Evolutionary conservation across 345 rosid species (phyloP).

Genomic region (Toxicodendron radicans): DNA sequence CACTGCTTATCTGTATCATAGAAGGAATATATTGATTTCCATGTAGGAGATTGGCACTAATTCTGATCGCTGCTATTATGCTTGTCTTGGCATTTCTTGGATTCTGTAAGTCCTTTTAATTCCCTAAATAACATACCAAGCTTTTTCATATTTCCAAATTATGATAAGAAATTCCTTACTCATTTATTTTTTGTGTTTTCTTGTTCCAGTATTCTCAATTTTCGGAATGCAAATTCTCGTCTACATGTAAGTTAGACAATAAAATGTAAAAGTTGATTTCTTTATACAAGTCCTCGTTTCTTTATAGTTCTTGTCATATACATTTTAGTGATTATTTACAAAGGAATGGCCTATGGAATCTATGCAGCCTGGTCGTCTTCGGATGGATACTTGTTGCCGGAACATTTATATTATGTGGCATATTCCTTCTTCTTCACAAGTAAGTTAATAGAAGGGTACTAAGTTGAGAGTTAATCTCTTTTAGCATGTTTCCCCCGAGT

Average conservation of each 20-base stretch:
- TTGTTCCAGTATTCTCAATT: constrained; percentile 64
- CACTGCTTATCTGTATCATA: neutral
- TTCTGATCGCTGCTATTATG: constrained; percentile 68
- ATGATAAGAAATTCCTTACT: neutral
- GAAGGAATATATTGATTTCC: constrained; percentile 12
- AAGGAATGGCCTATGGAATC: constrained; percentile 5
- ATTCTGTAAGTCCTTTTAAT: constrained; percentile 53
- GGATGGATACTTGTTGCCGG: constrained; percentile 96
- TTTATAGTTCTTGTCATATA: neutral
- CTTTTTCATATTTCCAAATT: neutral
- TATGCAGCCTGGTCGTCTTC: constrained; percentile 68
- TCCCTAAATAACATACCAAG: neutral
- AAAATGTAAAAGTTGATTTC: neutral
- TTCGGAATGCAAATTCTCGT: constrained; percentile 77
- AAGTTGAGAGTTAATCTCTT: neutral
- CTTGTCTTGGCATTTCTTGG: constrained; percentile 78
- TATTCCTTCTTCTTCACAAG: constrained; percentile 90
- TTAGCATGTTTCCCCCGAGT: neutral
- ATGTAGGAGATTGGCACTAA: constrained; percentile 72
- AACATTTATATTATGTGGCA: constrained; percentile 82
- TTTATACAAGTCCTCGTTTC: neutral
- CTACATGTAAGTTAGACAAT: constrained; percentile 62
- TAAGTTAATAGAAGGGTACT: constrained; percentile 34
- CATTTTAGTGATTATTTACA: neutral
- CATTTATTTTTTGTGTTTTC: constrained; percentile 3